Conservation (phyloP, 352 stramenopile genomes). For the Phytophthora megakarya region DNA sequence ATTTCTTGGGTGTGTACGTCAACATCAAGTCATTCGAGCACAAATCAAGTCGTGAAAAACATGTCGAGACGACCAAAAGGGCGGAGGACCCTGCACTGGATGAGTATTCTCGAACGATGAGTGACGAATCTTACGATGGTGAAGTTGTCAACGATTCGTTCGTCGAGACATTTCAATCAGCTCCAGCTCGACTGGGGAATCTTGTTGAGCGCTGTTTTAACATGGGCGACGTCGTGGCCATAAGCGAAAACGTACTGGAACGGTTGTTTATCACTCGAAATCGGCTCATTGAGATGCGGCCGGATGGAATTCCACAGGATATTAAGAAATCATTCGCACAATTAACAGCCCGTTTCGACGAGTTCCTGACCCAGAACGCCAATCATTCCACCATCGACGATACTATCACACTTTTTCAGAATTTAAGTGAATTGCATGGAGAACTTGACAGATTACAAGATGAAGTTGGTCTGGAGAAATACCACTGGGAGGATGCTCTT, state of each 20-base stretch:
- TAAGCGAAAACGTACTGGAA: background rate
- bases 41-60: background rate
- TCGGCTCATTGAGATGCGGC: background rate
- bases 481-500: background rate
- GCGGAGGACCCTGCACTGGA: background rate
- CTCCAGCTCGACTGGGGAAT: background rate
- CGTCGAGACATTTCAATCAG: background rate
- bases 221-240: background rate
- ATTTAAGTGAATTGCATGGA: background rate
- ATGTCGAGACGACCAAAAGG: background rate
- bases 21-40: slow-evolving; percentile 7
- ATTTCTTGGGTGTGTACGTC: slow-evolving; percentile 12
- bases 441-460: background rate
- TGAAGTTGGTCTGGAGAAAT: background rate
- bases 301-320: background rate
- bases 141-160: background rate
- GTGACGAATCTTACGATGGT: background rate
- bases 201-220: slow-evolving; percentile 2
- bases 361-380: background rate
- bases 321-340: background rate
- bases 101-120: background rate
- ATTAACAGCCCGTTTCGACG: background rate
- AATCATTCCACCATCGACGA: background rate
- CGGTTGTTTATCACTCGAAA: slow-evolving; percentile 6
- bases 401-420: background rate